Percentiles rank a stretch among this genome's conserved stretches.
phyloP scores from a whole-genome alignment of 2,329 filamentous ascomycete genomes.

The Beauveria bassiana region DNA sequence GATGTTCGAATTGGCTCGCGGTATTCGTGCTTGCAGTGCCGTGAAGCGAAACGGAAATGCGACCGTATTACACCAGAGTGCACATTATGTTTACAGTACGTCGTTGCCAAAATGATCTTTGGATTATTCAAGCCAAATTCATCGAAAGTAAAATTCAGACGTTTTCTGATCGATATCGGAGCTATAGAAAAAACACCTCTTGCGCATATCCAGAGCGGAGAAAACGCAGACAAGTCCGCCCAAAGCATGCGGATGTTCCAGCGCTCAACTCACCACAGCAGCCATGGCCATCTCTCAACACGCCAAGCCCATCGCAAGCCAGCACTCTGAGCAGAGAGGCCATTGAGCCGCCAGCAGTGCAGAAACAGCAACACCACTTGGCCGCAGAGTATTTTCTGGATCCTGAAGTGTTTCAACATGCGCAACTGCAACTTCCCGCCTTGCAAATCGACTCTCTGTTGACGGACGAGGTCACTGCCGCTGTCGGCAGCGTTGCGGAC shows the following conservation, averaged over 20 bases:
- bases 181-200: neutral
- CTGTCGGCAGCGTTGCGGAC: conserved; percentile 9
- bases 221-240: conserved; percentile 5
- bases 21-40: conserved; percentile 1
- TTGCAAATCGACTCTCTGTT: neutral
- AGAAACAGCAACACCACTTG: neutral
- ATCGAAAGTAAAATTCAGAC: neutral
- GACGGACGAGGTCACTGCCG: neutral
- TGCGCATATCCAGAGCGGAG: conserved; percentile 1
- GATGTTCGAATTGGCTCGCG: neutral
- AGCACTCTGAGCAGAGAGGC: neutral
- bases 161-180: neutral
- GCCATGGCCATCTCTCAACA: neutral
- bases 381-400: conserved; percentile 2
- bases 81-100: conserved; percentile 3
- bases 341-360: neutral
- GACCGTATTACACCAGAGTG: conserved; percentile 2
- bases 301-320: conserved; percentile 4
- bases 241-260: neutral
- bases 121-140: neutral
- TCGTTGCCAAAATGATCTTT: neutral
- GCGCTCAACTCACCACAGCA: neutral
- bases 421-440: neutral
- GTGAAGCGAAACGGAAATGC: conserved; percentile 5
- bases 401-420: neutral